Conservation (phyloP, 2,329 filamentous ascomycete genomes). For the Microdochium paspali region DNA sequence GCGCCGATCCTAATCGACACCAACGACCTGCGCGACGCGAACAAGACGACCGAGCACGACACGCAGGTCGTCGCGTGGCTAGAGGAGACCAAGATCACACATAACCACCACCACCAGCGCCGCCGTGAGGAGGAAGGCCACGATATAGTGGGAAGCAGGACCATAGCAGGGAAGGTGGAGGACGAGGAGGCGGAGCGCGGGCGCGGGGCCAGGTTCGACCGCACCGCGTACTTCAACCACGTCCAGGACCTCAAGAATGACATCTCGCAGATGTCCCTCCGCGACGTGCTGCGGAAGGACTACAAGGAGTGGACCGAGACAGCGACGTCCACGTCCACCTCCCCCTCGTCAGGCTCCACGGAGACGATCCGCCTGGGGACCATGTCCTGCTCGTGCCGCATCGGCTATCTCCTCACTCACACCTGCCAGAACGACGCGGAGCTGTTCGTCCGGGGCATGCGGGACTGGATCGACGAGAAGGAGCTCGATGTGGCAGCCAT, state of each 20-base stretch:
- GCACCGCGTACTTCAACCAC: constrained; percentile 45
- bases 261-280: constrained; percentile 48
- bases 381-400: constrained; percentile 53
- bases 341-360: not conserved
- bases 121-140: constrained; percentile 2
- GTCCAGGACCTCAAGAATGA: constrained; percentile 59
- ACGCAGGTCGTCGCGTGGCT: constrained; percentile 46
- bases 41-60: constrained; percentile 59
- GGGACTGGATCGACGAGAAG: constrained; percentile 44
- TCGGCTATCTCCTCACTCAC: constrained; percentile 43
- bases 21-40: constrained; percentile 45
- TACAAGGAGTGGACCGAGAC: constrained; percentile 68
- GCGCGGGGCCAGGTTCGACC: constrained; percentile 43
- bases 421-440: constrained; percentile 31
- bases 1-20: constrained; percentile 70
- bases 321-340: no score
- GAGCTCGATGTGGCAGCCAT: constrained; percentile 53
- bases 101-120: constrained; percentile 5
- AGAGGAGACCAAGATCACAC: constrained; percentile 22
- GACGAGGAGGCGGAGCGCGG: no score
- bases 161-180: not conserved
- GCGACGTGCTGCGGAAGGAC: constrained; percentile 69
- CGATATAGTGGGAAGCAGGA: not conserved
- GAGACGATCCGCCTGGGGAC: constrained; percentile 53
- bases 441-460: constrained; percentile 19